Base-by-base conservation (phyloP, 2,329 filamentous ascomycete species). In the Magnaporthiopsis incrustans region DNA sequence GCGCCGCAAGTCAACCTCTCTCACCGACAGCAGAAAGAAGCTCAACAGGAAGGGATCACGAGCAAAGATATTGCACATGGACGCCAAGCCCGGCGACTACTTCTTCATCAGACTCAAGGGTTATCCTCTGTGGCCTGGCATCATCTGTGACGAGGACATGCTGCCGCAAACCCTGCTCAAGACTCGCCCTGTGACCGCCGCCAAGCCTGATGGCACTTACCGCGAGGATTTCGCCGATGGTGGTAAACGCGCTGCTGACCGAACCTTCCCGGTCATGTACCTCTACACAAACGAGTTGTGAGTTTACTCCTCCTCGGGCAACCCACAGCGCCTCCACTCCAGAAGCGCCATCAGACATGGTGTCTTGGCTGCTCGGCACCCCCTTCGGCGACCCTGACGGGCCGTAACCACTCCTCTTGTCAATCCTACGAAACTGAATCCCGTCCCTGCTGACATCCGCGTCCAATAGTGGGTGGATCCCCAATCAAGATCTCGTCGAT, bases 281-380 rank as follows among this genome's bases (percentile, higher is more conserved):
- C 80, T 98, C 62, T 82, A 86, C 68, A 97, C 93, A 53, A 97
- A 98, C 72, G 94, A 98, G 82, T 98, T 99, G 95, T 99, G 79
- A 86, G 94, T 86, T 33, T 56, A 4, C 22, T n/a, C 26, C 18
- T 32, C 35, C 32, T 12, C 8, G 4, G 38, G 7, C n/a, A 22
- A 11, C 22, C n/a, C 12, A 44, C 4, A 44, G 2, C 38, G 6
- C 38, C 15, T 18, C 38, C 14, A 18, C 38, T 44, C 4, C 15
- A 18, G 38, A 44, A 4, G 38, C 6, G 4, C 38, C 38, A 44
- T 44, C 4, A 15, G 38, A 18, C 5, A 18, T 6, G 5, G 15
- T 44, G 14, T 44, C 38, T 30, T 30, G 30, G 7, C 30, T 44
- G 15, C 38, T 44, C 15, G 6, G 38, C 12, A 38, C 4, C 38